Percentiles rank a stretch among this genome's conserved stretches.
These are phyloP conservation scores for Aphelidium insulamus DNA, from an alignment of 371 early-diverging fungal genomes.

Conservation along the genomic window DNA sequence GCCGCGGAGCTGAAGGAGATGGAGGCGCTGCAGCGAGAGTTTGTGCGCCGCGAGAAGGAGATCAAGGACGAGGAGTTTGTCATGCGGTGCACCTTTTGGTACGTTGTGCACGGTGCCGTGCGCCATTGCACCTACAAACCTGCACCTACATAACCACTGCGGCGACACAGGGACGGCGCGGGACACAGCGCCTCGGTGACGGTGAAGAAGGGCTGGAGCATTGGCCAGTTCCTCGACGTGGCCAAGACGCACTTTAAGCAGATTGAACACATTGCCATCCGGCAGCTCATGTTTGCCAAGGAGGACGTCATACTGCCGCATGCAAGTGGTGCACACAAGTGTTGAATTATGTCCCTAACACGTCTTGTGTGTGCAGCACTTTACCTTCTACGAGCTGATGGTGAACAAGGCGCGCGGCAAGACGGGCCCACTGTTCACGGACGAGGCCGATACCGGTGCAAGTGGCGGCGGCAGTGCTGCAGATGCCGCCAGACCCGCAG, in stretches of 20 bases:
- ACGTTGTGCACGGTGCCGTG: too few relatives aligned
- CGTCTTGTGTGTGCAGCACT: slow-evolving; percentile 37
- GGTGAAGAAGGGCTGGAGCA: slow-evolving; percentile 73
- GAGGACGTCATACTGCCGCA: slow-evolving; percentile 91
- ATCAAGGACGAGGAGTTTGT: slow-evolving; percentile 54
- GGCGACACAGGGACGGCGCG: too few relatives aligned
- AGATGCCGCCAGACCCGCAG: not conserved
- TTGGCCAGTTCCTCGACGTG: slow-evolving; percentile 61
- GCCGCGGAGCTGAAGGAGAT: slow-evolving; percentile 43
- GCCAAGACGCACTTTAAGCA: slow-evolving; percentile 58
- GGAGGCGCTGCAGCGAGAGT: slow-evolving; percentile 49
- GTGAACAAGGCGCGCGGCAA: slow-evolving; percentile 87
- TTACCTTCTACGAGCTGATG: slow-evolving; percentile 89
- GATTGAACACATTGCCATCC: slow-evolving; percentile 53
- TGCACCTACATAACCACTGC: too few relatives aligned
- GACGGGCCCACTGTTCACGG: slow-evolving; percentile 78
- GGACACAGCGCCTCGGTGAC: too few relatives aligned
- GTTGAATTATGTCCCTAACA: too few relatives aligned
- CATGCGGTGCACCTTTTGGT: too few relatives aligned
- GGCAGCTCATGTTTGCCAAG: slow-evolving; percentile 75
- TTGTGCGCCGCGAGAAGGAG: slow-evolving; percentile 53
- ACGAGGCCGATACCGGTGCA: slow-evolving; percentile 89
- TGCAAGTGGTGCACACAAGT: slow-evolving; percentile 15
- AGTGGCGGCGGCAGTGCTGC: slow-evolving; percentile 23
- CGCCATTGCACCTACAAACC: too few relatives aligned